These are phyloP conservation scores for Cladorrhinum sp. DNA, from an alignment of 2,329 filamentous ascomycete genomes.

Conservation along the genomic window DNA sequence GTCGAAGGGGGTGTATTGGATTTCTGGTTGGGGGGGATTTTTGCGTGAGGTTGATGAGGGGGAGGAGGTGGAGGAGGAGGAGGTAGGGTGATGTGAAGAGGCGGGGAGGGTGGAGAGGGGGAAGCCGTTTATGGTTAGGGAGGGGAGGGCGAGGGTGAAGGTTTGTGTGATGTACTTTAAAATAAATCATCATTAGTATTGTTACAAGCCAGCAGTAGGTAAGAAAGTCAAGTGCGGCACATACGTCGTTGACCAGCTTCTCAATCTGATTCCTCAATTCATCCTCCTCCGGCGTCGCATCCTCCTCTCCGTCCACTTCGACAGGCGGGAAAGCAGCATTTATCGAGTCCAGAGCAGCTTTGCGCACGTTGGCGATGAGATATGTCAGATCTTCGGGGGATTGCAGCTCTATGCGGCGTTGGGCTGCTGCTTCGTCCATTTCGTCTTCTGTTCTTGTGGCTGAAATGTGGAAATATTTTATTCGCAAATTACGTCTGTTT, in stretches of 20 bases:
- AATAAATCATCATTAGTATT: too few relatives aligned
- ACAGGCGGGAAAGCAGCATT: slow-evolving; percentile 65
- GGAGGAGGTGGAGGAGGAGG: slow-evolving; percentile 18
- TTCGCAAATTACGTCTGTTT: background rate
- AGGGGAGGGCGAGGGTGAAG: slow-evolving; percentile 56
- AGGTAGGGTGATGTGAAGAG: slow-evolving; percentile 25
- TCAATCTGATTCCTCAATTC: slow-evolving; percentile 58
- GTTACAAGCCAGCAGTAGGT: too few relatives aligned
- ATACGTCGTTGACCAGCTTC: slow-evolving; percentile 56
- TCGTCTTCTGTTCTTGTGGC: background rate
- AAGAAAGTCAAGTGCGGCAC: background rate
- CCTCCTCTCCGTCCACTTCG: slow-evolving; percentile 47
- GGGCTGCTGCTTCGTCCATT: slow-evolving; percentile 39
- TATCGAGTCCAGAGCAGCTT: slow-evolving; percentile 65
- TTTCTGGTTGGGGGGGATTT: slow-evolving; percentile 24
- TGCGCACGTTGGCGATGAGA: slow-evolving; percentile 66
- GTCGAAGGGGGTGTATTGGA: slow-evolving; percentile 58
- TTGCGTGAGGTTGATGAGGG: background rate
- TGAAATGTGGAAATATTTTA: too few relatives aligned
- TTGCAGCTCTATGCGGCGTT: slow-evolving; percentile 79
- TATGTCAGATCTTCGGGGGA: slow-evolving; percentile 69
- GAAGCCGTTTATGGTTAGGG: slow-evolving; percentile 62
- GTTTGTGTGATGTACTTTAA: slow-evolving; percentile 63
- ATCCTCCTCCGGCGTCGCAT: slow-evolving; percentile 42
- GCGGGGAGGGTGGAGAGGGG: slow-evolving; percentile 43